Percentiles rank a stretch among this genome's conserved stretches.
Conservation (phyloP, 768 basidiomycete species). For the Auriscalpium vulgare region DNA sequence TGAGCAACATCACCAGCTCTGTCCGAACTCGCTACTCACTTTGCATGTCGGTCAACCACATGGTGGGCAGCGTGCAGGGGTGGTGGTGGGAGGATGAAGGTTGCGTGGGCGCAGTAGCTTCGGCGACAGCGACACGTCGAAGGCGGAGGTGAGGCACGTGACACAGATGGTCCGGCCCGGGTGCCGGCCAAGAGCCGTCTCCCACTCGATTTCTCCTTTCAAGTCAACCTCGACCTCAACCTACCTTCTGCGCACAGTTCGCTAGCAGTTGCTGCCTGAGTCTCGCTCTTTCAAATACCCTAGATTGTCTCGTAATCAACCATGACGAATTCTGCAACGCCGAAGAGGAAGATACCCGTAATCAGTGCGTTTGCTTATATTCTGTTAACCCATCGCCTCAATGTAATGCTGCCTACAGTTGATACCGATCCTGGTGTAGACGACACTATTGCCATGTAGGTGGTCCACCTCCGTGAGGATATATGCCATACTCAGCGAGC, state of each 20-base stretch:
- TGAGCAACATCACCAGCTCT: background rate
- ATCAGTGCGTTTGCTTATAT: background rate
- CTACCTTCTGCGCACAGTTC: too few relatives aligned
- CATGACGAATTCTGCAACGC: too few relatives aligned
- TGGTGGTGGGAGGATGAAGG: background rate
- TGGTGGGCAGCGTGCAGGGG: slow-evolving; percentile 15
- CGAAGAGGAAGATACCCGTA: background rate
- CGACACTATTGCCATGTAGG: slow-evolving; percentile 71
- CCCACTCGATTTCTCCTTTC: too few relatives aligned
- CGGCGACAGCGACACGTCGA: too few relatives aligned
- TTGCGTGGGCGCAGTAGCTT: background rate
- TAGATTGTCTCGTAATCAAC: background rate
- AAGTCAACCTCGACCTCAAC: too few relatives aligned
- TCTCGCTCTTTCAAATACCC: background rate
- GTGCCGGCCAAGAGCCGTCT: too few relatives aligned
- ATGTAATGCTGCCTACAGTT: slow-evolving; percentile 33
- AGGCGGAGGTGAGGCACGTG: too few relatives aligned
- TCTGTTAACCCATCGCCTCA: too few relatives aligned
- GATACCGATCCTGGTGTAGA: slow-evolving; percentile 87
- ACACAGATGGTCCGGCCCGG: too few relatives aligned
- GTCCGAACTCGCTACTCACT: slow-evolving; percentile 14
- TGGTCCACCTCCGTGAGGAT: slow-evolving; percentile 1
- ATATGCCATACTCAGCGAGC: background rate
- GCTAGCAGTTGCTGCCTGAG: too few relatives aligned
- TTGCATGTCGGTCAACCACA: slow-evolving; percentile 64